Conservation (phyloP, 208 protist genomes). For the Leishmania lainsoni region DNA sequence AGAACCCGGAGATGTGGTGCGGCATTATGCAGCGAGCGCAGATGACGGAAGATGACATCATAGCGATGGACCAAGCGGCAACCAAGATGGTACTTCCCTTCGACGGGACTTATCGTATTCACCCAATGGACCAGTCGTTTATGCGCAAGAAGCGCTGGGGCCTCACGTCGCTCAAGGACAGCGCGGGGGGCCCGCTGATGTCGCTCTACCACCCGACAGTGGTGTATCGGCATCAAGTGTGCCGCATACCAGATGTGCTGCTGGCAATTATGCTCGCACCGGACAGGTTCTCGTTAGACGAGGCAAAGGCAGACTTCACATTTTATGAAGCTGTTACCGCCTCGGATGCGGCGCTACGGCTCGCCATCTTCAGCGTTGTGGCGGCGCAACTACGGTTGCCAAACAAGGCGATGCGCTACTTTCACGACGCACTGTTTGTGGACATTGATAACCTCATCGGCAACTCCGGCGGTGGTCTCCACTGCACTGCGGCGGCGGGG, state of each 20-base stretch:
- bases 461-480: conserved; percentile 76
- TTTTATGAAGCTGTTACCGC: conserved; percentile 90
- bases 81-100: conserved; percentile 79
- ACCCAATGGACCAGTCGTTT: conserved; percentile 88
- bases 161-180: conserved; percentile 59
- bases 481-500: conserved; percentile 74
- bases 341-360: conserved; percentile 72
- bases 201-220: conserved; percentile 81
- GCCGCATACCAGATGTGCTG: conserved; percentile 83
- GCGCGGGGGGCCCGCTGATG: conserved; percentile 42
- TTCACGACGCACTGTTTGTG: conserved; percentile 54
- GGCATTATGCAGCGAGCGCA: conserved; percentile 63
- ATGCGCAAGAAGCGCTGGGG: conserved; percentile 86
- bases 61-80: conserved; percentile 71
- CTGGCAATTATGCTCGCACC: conserved; percentile 80
- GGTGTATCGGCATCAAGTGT: conserved; percentile 87
- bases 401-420: conserved; percentile 69
- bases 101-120: conserved; percentile 77
- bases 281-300: conserved; percentile 76
- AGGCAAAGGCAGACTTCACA: conserved; percentile 77
- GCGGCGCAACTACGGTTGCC: conserved; percentile 59
- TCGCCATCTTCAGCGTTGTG: conserved; percentile 79
- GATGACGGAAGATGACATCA: conserved; percentile 77
- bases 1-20: conserved; percentile 59
- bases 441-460: conserved; percentile 81